Evolutionary conservation across 805 yeast species (phyloP), one percentile per base, ranked within the genome.

Genomic region (Kodamaea sagamina): DNA sequence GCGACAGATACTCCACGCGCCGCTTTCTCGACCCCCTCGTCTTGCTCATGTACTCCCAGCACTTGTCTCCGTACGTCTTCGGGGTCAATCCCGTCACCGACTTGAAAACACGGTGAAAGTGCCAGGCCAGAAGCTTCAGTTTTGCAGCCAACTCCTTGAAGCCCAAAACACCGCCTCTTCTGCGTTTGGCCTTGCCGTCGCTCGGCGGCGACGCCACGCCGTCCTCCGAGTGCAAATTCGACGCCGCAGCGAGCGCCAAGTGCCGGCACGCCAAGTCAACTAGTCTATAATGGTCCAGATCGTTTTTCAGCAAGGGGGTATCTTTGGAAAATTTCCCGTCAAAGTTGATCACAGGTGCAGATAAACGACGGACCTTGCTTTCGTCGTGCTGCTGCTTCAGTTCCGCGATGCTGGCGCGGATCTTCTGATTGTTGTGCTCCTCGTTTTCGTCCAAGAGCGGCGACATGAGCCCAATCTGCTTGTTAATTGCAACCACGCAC

Each of bases 21-120:
- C n/a, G n/a, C n/a, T n/a, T n/a, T n/a, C n/a, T n/a, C n/a, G n/a
- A n/a, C n/a, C 28, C 22, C 34, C 22, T 35, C 19, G 15, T 24
- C 21, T 25, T 40, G 25, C 74, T 74, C 51, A 82, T 68, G 52
- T 62, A 80, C 49, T 78, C 82, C 72, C 79, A 83, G 58, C 95
- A 86, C 49, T 82, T 81, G 57, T 88, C 95, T 40, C 96, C 96
- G 55, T 88, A 88, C 5, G 87, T 84, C 68, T 88, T 86, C 17
- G 95, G 95, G 1, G 96, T 88, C 46, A 87, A 74, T 2, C 95
- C 92, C 4, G 95, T 86, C 47, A 88, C 86, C 43, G 83, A 78
- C 63, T 89, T 84, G 72, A 89, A 89, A 17, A 89, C 95, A 40
- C 96, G 72, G 69, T 89, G 96, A 64, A 89, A 89, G 63, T 89